Evolutionary conservation across 805 yeast species (phyloP).

Genomic region (Schwanniomyces occidentalis): DNA sequence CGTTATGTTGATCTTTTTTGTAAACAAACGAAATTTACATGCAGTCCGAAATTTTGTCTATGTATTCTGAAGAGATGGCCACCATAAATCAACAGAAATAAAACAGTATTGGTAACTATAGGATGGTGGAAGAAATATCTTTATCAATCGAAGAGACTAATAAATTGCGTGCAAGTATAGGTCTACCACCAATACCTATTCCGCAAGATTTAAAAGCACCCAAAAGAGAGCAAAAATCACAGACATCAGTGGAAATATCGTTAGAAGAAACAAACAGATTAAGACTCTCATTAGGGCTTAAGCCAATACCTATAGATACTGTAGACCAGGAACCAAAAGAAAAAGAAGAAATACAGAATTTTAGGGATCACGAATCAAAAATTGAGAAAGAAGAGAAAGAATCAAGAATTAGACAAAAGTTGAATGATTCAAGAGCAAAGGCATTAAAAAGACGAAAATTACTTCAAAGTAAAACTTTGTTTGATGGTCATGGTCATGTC

Average conservation of each 20-base stretch:
- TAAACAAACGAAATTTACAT: too few species aligned
- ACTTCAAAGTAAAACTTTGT: conserved; percentile 21
- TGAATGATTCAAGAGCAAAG: conserved; percentile 20
- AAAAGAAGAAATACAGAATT: conserved; percentile 16
- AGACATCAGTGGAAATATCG: conserved; percentile 15
- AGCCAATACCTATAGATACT: conserved; percentile 40
- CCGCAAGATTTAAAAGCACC: too few species aligned
- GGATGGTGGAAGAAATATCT: conserved; percentile 22
- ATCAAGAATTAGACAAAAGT: conserved; percentile 12
- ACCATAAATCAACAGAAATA: too few species aligned
- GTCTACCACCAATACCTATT: conserved; percentile 38
- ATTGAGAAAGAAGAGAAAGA: conserved; percentile 15
- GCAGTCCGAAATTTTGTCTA: too few species aligned
- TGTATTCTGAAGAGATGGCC: too few species aligned
- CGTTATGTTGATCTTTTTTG: too few species aligned
- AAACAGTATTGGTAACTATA: too few species aligned
- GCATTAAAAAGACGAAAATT: conserved; percentile 20
- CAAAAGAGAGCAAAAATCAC: conserved; percentile 1
- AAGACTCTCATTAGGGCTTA: conserved; percentile 52
- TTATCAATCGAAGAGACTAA: conserved; percentile 47
- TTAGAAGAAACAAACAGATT: conserved; percentile 60
- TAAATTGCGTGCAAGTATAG: conserved; percentile 36
- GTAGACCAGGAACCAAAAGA: conserved; percentile 1
- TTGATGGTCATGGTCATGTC: conserved; percentile 24
- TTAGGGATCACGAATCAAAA: conserved; percentile 14